Conservation (phyloP, 192 early-diverging fungal genomes). For the Podila clonocystis region DNA sequence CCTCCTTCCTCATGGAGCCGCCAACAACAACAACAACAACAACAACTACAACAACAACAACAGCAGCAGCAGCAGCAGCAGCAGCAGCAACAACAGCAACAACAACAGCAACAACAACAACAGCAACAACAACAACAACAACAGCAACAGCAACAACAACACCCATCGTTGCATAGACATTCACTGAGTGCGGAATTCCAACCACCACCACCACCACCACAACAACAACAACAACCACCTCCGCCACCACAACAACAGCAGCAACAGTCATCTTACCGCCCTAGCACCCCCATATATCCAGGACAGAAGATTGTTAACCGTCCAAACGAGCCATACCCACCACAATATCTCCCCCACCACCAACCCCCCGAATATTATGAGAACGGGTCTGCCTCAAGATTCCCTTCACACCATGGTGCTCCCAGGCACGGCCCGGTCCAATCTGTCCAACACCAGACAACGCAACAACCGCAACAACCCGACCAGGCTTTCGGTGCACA, state of each 20-base stretch:
- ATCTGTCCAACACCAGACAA: not conserved
- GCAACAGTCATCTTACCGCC: not conserved
- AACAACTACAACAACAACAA: not conserved
- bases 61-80: not conserved
- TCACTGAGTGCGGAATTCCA: too few species aligned
- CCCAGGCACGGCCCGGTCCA: not conserved
- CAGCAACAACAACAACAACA: not conserved
- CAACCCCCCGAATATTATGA: not conserved
- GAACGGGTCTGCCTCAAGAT: not conserved
- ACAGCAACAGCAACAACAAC: not conserved
- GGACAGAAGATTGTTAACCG: too few species aligned
- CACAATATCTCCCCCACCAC: not conserved
- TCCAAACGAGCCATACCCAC: too few species aligned
- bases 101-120: not conserved
- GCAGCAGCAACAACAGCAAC: not conserved
- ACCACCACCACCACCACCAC: not conserved
- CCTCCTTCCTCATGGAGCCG: not conserved
- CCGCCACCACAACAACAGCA: not conserved
- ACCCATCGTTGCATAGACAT: not conserved
- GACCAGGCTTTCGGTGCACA: not conserved
- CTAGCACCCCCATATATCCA: too few species aligned
- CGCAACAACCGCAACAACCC: not conserved
- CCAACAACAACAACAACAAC: not conserved
- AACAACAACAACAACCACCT: not conserved
- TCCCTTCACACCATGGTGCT: not conserved